Evolutionary conservation across 495 filamentous ascomycete species (phyloP).

Genomic region (Hamigera avellanea): DNA sequence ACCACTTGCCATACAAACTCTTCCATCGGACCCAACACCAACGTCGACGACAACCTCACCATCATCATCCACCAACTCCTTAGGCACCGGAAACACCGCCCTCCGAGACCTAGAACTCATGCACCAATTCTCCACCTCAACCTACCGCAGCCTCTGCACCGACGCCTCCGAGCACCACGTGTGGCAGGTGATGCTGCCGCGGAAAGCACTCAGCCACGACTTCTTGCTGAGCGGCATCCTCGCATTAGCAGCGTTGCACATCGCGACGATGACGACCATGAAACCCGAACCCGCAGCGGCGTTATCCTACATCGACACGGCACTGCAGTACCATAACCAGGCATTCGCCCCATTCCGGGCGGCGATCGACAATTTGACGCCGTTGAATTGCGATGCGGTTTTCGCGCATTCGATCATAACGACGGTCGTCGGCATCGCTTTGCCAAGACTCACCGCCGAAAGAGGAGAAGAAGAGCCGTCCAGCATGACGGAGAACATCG

Average conservation of each 20-base stretch:
- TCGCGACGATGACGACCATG: conserved; percentile 28
- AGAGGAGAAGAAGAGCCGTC: conserved; percentile 17
- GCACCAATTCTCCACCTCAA: conserved; percentile 32
- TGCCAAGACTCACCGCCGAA: conserved; percentile 27
- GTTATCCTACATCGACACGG: conserved; percentile 36
- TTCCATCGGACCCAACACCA: too few relatives aligned
- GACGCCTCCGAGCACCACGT: conserved; percentile 13
- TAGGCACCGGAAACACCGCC: conserved; percentile 9
- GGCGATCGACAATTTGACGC: conserved; percentile 32
- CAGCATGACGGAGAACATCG: conserved; percentile 27
- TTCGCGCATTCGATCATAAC: conserved; percentile 41
- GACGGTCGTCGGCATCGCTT: conserved; percentile 34
- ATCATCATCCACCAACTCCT: conserved; percentile 1
- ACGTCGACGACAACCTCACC: conserved; percentile 1
- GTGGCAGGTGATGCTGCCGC: conserved; percentile 33
- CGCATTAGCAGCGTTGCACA: conserved; percentile 41
- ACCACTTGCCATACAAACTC: too few relatives aligned
- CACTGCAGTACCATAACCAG: conserved; percentile 36
- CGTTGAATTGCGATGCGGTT: conserved; percentile 38
- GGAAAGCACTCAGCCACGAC: conserved; percentile 34
- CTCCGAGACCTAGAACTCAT: conserved; percentile 27
- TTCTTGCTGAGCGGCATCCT: conserved; percentile 46
- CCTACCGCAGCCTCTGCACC: conserved; percentile 23
- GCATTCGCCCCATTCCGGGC: conserved; percentile 34
- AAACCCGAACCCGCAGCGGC: conserved; percentile 23